Base-by-base conservation (phyloP, 1,284 basidiomycete species). In the Ustilago sp. region DNA sequence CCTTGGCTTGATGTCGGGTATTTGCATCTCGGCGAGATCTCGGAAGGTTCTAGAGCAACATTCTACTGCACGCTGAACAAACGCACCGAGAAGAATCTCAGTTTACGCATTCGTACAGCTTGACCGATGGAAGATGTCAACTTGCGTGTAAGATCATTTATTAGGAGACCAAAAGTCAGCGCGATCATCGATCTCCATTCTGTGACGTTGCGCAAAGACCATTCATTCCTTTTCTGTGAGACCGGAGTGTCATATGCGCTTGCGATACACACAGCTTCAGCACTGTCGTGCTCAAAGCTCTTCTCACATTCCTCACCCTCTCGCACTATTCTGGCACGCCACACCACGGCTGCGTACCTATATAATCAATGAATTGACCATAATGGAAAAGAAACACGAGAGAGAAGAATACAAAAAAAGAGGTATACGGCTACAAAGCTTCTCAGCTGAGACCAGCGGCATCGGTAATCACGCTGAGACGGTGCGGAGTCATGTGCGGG, bases 401-500 rank as follows among this genome's bases (percentile, higher is more conserved):
- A 45, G 48, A 59, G n/a, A 38, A 32, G 48, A 31, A 32, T 32
- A 36, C 39, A 4, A 45, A 19, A 19, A 45, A 19, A 45, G 19
- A 45, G 7, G 17, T 23, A 7, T 12, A 31, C 4, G 9, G 47
- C 57, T 68, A 28, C 23, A 28, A 28, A 28, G 23, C 23, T 28
- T 28, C 23, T 28, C 23, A 73, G 56, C 56, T 63, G 23, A 77
- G 51, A 12, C 70, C 70, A 23, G 74, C 68, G 5, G 69, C 74
- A 43, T 66, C 63, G 12, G 74, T 77, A 47, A 77, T 67, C 13
- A 77, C 74, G 39, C 64, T 65, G 19, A 77, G 50, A 11, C 74
- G 57, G 61, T 63, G 50, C 13, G 74, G 65, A n/a, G 69, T 77
- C 74, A 77, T 75, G 58, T 76, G 69, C 34, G 77, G 77, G 63